These are phyloP conservation scores for Cryphonectria japonica DNA, from an alignment of 2,329 filamentous ascomycete genomes.

Conservation along the genomic window DNA sequence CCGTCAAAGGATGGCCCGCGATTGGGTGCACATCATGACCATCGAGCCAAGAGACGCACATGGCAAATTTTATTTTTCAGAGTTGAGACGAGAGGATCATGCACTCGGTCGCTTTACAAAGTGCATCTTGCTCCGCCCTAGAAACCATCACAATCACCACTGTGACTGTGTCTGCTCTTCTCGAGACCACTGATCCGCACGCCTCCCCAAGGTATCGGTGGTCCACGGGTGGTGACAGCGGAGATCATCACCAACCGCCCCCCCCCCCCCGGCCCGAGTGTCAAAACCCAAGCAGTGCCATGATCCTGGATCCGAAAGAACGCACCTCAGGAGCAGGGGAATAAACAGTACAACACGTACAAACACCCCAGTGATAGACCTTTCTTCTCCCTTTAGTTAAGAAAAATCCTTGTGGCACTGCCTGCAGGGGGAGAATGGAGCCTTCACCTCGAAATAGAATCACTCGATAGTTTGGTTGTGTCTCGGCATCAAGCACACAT, in stretches of 20 bases:
- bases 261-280: neutral
- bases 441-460: neutral
- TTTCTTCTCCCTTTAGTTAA: too few species aligned
- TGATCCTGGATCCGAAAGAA: neutral
- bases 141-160: neutral
- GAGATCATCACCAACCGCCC: neutral
- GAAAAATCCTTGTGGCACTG: neutral
- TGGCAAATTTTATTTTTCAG: neutral
- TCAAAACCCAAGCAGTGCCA: neutral
- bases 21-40: conserved; percentile 5
- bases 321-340: neutral
- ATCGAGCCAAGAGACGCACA: neutral
- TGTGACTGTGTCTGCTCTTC: neutral
- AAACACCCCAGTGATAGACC: neutral
- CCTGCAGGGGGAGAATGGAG: neutral
- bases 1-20: neutral
- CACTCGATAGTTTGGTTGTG: neutral
- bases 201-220: neutral
- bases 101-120: neutral
- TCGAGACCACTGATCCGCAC: neutral
- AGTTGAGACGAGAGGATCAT: neutral
- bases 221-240: neutral
- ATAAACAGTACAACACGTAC: neutral
- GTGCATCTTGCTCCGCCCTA: neutral
- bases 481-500: neutral